Percentiles rank a stretch among this genome's conserved stretches.
Evolutionary conservation across 345 rosid species (phyloP).

Genomic region (Arabidopsis arenosa): DNA sequence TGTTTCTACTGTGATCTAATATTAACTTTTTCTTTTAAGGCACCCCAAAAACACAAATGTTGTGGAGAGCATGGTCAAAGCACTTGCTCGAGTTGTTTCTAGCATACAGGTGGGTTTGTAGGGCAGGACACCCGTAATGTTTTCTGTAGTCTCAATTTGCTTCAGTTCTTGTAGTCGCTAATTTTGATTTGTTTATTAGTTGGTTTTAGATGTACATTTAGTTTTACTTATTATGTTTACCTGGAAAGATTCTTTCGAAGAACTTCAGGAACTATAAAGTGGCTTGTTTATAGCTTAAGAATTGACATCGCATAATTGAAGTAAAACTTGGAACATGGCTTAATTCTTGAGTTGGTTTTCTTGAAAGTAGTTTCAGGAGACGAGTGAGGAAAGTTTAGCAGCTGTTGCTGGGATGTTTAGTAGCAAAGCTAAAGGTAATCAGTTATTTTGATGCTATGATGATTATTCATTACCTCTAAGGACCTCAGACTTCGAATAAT

Average conservation of each 20-base stretch:
- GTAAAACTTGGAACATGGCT: constrained; percentile 22
- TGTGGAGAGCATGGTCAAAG: constrained; percentile 96
- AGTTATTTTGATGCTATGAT: constrained; percentile 21
- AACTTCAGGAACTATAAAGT: constrained; percentile 11
- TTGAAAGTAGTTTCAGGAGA: constrained; percentile 75
- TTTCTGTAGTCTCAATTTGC: constrained; percentile 19
- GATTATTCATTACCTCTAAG: constrained; percentile 12
- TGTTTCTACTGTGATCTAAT: constrained; percentile 27
- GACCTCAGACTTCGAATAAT: not conserved
- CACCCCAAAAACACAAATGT: constrained; percentile 95
- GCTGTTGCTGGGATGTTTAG: constrained; percentile 99
- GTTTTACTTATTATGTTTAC: constrained; percentile 12
- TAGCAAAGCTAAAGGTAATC: constrained; percentile 98
- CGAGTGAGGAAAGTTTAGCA: constrained; percentile 94
- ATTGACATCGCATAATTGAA: constrained; percentile 6
- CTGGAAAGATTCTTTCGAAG: not conserved
- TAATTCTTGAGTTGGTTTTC: constrained; percentile 40
- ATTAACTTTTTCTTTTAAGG: constrained; percentile 52
- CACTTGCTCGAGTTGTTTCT: constrained; percentile 97
- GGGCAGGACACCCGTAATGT: constrained; percentile 16
- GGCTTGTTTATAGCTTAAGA: constrained; percentile 19
- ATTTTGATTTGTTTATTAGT: not conserved
- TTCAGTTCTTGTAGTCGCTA: not conserved
- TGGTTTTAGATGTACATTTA: constrained; percentile 11
- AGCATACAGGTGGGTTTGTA: constrained; percentile 75